phyloP scores from a whole-genome alignment of 495 filamentous ascomycete species.

The Achaetomiella virescens region DNA sequence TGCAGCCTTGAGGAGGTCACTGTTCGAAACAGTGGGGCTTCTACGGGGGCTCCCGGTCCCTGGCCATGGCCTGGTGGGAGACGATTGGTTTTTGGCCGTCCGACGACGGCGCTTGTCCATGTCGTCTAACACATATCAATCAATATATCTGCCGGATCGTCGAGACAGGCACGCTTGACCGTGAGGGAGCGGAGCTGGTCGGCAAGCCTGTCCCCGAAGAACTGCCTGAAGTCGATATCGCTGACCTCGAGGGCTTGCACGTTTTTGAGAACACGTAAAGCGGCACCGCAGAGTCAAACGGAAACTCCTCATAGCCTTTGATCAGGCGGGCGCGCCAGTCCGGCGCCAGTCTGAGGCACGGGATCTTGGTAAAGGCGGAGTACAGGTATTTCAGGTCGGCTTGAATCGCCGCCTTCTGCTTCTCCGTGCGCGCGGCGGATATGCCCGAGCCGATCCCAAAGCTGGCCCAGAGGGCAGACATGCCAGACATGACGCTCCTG shows the following conservation, averaged over 20 bases:
- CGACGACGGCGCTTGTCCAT: constrained; percentile 85
- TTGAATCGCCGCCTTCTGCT: constrained; percentile 75
- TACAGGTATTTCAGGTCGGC: constrained; percentile 92
- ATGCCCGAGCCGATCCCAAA: constrained; percentile 73
- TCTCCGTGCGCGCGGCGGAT: constrained; percentile 71
- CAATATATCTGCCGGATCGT: constrained; percentile 84
- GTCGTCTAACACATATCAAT: constrained; percentile 93
- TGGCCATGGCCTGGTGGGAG: constrained; percentile 63
- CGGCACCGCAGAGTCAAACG: constrained; percentile 96
- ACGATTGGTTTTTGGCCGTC: constrained; percentile 76
- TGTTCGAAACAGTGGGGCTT: constrained; percentile 49
- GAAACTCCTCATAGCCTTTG: constrained; percentile 92
- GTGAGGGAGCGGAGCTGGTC: constrained; percentile 86
- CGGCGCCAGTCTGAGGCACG: constrained; percentile 77
- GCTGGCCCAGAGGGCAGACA: constrained; percentile 86
- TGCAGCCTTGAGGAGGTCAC: constrained; percentile 50
- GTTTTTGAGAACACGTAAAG: constrained; percentile 95
- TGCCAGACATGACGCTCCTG: constrained; percentile 92
- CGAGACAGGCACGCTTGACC: constrained; percentile 79
- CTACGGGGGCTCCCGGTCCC: constrained; percentile 53
- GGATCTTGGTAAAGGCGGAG: constrained; percentile 97
- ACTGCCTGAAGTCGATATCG: constrained; percentile 92
- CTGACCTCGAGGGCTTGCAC: constrained; percentile 85
- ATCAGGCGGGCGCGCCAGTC: constrained; percentile 87
- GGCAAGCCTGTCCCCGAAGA: constrained; percentile 89